These are phyloP conservation scores for Saccharomycopsis oosterbeekiorum DNA, from an alignment of 805 yeast species.

Conservation along the genomic window DNA sequence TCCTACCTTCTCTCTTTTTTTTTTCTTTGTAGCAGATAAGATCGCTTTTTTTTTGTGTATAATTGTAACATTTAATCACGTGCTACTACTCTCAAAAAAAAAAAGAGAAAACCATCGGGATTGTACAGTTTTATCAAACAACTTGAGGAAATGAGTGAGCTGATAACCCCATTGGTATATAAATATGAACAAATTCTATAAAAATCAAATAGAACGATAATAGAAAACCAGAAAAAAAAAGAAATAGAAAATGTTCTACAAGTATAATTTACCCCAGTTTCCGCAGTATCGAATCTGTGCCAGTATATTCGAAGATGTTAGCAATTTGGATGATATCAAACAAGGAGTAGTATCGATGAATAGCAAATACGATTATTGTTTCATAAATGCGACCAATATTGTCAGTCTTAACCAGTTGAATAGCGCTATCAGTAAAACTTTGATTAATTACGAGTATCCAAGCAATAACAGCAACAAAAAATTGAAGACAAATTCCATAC, in stretches of 20 bases:
- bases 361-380: conserved; percentile 11
- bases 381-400: conserved; percentile 13
- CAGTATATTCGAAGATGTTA: conserved; percentile 6
- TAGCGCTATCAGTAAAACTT: conserved; percentile 11
- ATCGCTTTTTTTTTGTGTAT: not conserved
- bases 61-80: not conserved
- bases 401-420: conserved; percentile 13
- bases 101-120: not conserved
- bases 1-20: not conserved
- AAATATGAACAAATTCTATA: too few species aligned
- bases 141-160: too few species aligned
- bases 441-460: conserved; percentile 2
- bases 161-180: too few species aligned
- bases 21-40: not conserved
- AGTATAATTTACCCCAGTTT: conserved; percentile 9
- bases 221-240: not conserved
- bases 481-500: conserved; percentile 8
- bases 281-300: conserved; percentile 5
- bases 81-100: not conserved
- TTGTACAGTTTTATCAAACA: too few species aligned
- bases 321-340: conserved; percentile 11
- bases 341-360: conserved; percentile 7
- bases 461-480: not conserved
- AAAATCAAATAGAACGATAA: too few species aligned
- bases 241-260: not conserved